phyloP scores from a whole-genome alignment of 805 yeast genomes.

The Starmerella ratchasimensis region DNA sequence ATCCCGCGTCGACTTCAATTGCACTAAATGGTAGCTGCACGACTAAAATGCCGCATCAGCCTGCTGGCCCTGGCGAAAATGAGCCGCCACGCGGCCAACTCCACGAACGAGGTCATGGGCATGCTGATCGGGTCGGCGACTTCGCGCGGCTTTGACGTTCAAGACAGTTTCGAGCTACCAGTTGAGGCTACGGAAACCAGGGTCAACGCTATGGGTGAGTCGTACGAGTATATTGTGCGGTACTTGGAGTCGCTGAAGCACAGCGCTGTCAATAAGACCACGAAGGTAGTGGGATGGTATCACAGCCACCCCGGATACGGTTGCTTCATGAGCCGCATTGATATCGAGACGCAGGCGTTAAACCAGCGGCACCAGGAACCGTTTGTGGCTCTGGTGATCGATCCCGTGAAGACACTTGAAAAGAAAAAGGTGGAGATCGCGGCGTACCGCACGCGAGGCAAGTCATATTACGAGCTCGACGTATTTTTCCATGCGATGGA shows the following conservation, averaged over 20 bases:
- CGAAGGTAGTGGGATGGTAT: conserved; percentile 90
- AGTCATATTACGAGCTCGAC: conserved; percentile 51
- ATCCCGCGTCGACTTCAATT: too few species aligned
- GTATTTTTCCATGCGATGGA: conserved; percentile 45
- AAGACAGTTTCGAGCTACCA: conserved; percentile 76
- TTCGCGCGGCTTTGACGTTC: conserved; percentile 42
- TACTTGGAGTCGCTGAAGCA: conserved; percentile 45
- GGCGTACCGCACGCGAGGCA: conserved; percentile 52
- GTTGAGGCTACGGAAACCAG: conserved; percentile 94
- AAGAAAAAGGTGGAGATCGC: conserved; percentile 95
- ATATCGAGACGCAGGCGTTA: conserved; percentile 87
- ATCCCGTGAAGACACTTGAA: conserved; percentile 84
- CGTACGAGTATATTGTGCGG: conserved; percentile 87
- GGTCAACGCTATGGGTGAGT: conserved; percentile 87
- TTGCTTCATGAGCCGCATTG: conserved; percentile 89
- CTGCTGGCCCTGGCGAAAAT: conserved; percentile 73
- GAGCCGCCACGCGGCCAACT: conserved; percentile 74
- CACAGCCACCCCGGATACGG: conserved; percentile 96
- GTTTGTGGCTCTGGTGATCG: conserved; percentile 95
- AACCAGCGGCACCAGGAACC: conserved; percentile 89
- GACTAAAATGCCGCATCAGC: conserved; percentile 56
- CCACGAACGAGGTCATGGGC: conserved; percentile 92
- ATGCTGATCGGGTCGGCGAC: conserved; percentile 67
- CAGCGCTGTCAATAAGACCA: conserved; percentile 32
- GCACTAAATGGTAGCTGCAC: too few species aligned